Percentiles rank a stretch among this genome's conserved stretches.
phyloP scores from a whole-genome alignment of 2,329 filamentous ascomycete genomes.

The Apiospora sp. region DNA sequence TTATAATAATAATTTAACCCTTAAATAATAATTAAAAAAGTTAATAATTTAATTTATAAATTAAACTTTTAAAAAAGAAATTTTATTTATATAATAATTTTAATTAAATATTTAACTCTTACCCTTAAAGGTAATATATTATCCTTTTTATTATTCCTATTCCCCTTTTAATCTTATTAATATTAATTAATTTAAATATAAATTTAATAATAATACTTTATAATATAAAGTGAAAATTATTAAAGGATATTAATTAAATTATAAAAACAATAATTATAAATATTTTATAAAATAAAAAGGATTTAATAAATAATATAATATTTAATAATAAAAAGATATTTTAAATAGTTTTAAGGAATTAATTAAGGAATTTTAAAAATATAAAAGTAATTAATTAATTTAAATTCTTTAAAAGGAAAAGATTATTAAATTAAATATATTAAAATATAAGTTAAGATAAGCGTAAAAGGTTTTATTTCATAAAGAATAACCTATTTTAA shows the following conservation, averaged over 20 bases:
- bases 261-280: not conserved
- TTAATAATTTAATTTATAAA: too few species aligned
- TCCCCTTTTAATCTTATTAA: too few species aligned
- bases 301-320: not conserved
- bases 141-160: not conserved
- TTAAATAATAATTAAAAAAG: too few species aligned
- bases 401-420: not conserved
- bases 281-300: not conserved
- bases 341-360: not conserved
- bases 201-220: not conserved
- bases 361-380: not conserved
- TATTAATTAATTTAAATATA: slow-evolving; percentile 6
- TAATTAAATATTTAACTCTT: not conserved
- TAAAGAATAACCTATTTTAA: too few species aligned
- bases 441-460: not conserved
- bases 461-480: too few species aligned
- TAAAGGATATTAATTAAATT: not conserved
- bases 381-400: too few species aligned
- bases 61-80: too few species aligned
- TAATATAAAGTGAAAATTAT: not conserved
- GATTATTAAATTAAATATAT: too few species aligned
- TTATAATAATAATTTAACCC: not conserved
- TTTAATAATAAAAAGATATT: not conserved
- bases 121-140: not conserved
- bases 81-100: too few species aligned